These are phyloP conservation scores for Penicillium hesseltinei DNA, from an alignment of 2,329 filamentous ascomycete genomes.

Conservation along the genomic window DNA sequence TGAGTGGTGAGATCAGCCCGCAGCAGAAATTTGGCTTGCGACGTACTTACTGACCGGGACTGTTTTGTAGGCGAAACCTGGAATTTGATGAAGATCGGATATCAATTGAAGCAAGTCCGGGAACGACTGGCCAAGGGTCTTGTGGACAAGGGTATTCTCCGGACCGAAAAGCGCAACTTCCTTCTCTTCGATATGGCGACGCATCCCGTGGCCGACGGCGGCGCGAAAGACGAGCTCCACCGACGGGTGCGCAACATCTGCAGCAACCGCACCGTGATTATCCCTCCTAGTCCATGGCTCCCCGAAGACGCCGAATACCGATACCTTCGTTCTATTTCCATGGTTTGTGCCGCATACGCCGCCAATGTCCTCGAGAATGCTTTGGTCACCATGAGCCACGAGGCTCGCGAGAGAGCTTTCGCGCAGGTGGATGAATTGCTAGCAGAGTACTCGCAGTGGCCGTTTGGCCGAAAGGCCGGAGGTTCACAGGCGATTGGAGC, in stretches of 20 bases:
- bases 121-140: conserved; percentile 95
- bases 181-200: conserved; percentile 99
- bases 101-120: conserved; percentile 98
- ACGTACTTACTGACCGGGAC: conserved; percentile 13
- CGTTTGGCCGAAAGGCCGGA: conserved; percentile 77
- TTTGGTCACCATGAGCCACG: conserved; percentile 88
- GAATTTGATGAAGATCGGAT: conserved; percentile 99
- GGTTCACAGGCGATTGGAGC: conserved; percentile 83
- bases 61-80: conserved; percentile 79
- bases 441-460: conserved; percentile 96
- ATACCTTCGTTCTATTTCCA: conserved; percentile 84
- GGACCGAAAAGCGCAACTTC: conserved; percentile 99
- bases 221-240: conserved; percentile 96
- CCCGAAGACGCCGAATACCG: conserved; percentile 94
- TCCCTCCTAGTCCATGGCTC: conserved; percentile 81
- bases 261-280: conserved; percentile 88
- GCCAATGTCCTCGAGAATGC: conserved; percentile 98
- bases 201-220: conserved; percentile 92
- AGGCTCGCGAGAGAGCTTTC: conserved; percentile 90
- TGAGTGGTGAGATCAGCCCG: conserved; percentile 71
- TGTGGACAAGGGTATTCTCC: conserved; percentile 96
- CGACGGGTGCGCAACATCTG: conserved; percentile 88
- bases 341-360: conserved; percentile 97
- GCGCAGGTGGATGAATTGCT: conserved; percentile 95
- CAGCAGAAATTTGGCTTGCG: neutral